phyloP scores from a whole-genome alignment of 1,139 yeast genomes.

The Ogataea hybrid region DNA sequence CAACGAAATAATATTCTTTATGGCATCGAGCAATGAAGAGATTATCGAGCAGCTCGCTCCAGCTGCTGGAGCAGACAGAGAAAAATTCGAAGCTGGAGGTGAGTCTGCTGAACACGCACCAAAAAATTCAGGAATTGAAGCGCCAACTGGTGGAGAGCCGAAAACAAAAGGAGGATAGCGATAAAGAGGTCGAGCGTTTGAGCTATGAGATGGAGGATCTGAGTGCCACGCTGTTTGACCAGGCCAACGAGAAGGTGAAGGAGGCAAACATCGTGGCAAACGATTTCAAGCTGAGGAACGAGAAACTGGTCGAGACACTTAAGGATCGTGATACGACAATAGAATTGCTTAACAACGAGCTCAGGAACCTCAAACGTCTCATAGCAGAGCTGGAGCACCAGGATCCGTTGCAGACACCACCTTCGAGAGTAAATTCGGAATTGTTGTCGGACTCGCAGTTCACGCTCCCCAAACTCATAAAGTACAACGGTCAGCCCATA shows the following conservation, averaged over 20 bases:
- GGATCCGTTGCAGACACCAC: constrained; percentile 6
- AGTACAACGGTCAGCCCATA: constrained; percentile 25
- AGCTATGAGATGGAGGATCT: constrained; percentile 75
- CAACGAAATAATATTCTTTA: background rate
- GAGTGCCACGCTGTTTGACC: constrained; percentile 70
- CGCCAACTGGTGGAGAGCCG: constrained; percentile 35
- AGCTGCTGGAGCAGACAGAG: constrained; percentile 27
- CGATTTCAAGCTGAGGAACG: constrained; percentile 39
- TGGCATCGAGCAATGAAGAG: constrained; percentile 2
- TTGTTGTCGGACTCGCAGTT: constrained; percentile 19
- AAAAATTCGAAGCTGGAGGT: constrained; percentile 25
- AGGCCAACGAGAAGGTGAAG: constrained; percentile 81
- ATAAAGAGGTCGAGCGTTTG: constrained; percentile 55
- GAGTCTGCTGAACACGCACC: constrained; percentile 33
- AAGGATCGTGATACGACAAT: constrained; percentile 71
- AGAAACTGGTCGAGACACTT: constrained; percentile 61
- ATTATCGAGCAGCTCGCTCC: constrained; percentile 24
- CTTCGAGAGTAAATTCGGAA: constrained; percentile 1
- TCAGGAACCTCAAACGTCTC: constrained; percentile 64
- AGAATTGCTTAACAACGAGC: constrained; percentile 64
- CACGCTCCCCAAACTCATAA: constrained; percentile 15
- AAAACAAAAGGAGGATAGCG: constrained; percentile 47
- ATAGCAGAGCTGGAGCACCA: constrained; percentile 41
- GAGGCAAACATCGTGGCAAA: constrained; percentile 52
- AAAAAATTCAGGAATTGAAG: constrained; percentile 38